Conservation (phyloP, 116 monocot genomes). For the Cymodocea nodosa region DNA sequence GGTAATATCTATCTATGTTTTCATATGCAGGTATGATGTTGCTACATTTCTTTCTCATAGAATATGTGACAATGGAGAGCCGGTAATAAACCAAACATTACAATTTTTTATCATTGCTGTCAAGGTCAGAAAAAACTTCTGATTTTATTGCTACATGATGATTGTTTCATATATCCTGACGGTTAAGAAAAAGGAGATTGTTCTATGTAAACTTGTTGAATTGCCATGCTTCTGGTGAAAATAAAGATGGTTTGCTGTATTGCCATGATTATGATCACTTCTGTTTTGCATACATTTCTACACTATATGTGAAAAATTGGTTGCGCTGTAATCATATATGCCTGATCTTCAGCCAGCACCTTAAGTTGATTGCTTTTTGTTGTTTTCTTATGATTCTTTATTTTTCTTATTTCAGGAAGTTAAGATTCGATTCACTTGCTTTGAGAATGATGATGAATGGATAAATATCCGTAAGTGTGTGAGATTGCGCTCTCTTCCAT, state of each 20-base stretch:
- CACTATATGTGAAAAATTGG: no score
- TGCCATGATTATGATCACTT: no score
- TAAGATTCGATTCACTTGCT: conserved; percentile 61
- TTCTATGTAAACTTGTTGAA: no score
- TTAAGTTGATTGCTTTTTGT: not conserved
- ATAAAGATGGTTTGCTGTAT: no score
- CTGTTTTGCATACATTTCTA: no score
- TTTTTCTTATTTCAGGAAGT: conserved; percentile 53
- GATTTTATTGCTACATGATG: not conserved
- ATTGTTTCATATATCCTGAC: not conserved
- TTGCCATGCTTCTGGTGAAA: no score
- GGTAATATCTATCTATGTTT: not conserved
- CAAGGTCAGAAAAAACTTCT: not conserved
- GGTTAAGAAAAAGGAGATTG: no score
- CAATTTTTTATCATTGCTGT: not conserved
- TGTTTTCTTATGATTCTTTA: not conserved
- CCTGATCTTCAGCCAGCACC: no score
- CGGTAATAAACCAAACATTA: conserved; percentile 28
- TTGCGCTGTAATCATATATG: no score
- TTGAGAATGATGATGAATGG: conserved; percentile 88
- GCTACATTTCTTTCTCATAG: conserved; percentile 67
- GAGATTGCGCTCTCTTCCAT: conserved; percentile 78
- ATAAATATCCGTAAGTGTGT: conserved; percentile 60
- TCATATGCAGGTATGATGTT: conserved; percentile 83
- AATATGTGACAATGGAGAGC: conserved; percentile 65